Percentiles rank a stretch among this genome's conserved stretches.
Conservation (phyloP, 1,284 basidiomycete genomes). For the Sanghuangporus weigelae region DNA sequence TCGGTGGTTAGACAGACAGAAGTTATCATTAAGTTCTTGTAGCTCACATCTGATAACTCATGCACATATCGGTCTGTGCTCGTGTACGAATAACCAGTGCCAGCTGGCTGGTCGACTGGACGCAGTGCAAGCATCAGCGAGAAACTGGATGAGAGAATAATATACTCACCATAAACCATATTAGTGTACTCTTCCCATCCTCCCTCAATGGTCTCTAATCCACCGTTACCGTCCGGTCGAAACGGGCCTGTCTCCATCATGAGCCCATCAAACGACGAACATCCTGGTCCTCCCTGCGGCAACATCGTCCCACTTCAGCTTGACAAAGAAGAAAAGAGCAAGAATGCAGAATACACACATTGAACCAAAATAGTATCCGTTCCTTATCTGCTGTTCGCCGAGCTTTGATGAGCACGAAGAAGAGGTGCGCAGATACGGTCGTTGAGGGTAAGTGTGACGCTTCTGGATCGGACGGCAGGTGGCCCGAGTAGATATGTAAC, state of each 20-base stretch:
- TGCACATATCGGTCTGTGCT: constrained; percentile 84
- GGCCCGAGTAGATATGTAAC: constrained; percentile 76
- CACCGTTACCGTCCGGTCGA: constrained; percentile 75
- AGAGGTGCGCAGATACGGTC: constrained; percentile 73
- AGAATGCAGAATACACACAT: constrained; percentile 46
- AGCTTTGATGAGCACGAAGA: constrained; percentile 90
- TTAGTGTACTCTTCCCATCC: constrained; percentile 99
- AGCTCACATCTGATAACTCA: constrained; percentile 64
- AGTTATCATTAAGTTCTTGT: not conserved
- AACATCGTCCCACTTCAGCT: not conserved
- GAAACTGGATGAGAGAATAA: not conserved
- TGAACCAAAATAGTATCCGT: constrained; percentile 94
- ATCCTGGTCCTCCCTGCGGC: constrained; percentile 85
- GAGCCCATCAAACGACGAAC: constrained; percentile 94
- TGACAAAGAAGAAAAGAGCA: not conserved
- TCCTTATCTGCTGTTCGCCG: constrained; percentile 83
- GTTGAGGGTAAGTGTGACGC: constrained; percentile 40
- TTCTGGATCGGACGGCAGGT: constrained; percentile 76
- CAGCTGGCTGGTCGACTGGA: constrained; percentile 92
- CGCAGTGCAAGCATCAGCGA: constrained; percentile 8
- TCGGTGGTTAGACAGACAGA: not conserved
- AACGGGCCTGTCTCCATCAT: constrained; percentile 99
- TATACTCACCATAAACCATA: constrained; percentile 78
- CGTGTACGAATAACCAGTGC: constrained; percentile 90
- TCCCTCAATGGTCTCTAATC: constrained; percentile 75